phyloP scores from a whole-genome alignment of 768 basidiomycete genomes.

The Clitopilus hobsonii region DNA sequence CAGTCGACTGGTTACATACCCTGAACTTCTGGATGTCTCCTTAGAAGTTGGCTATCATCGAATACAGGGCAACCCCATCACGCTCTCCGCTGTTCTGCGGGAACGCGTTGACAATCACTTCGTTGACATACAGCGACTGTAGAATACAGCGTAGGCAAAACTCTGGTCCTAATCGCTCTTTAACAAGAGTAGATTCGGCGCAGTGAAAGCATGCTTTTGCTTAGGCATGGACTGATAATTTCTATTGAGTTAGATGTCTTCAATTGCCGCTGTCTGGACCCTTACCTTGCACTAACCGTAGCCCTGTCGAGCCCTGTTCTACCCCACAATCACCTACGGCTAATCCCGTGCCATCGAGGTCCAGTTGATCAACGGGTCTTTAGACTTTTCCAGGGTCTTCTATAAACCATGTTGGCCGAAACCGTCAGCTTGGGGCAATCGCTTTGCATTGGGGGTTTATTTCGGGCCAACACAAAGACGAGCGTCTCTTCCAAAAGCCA shows the following conservation, averaged over 20 bases:
- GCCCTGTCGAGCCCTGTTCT: not conserved
- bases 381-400: constrained; percentile 1
- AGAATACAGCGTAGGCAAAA: not conserved
- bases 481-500: not conserved
- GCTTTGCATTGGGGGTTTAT: not conserved
- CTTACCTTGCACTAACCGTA: not conserved
- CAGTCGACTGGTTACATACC: not conserved
- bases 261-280: not conserved
- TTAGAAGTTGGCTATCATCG: not conserved
- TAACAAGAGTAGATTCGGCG: not conserved
- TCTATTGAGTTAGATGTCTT: not conserved
- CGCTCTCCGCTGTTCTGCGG: not conserved
- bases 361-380: not conserved
- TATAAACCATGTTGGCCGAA: not conserved
- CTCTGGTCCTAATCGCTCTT: not conserved
- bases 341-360: not conserved
- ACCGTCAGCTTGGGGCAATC: not conserved
- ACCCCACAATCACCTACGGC: not conserved
- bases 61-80: not conserved
- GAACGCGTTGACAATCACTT: not conserved
- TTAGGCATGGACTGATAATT: not conserved
- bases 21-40: not conserved
- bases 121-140: not conserved
- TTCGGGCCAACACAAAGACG: not conserved
- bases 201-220: not conserved